Evolutionary conservation across 2,329 filamentous ascomycete genomes (phyloP).

Genomic region (Diaporthe sp.): DNA sequence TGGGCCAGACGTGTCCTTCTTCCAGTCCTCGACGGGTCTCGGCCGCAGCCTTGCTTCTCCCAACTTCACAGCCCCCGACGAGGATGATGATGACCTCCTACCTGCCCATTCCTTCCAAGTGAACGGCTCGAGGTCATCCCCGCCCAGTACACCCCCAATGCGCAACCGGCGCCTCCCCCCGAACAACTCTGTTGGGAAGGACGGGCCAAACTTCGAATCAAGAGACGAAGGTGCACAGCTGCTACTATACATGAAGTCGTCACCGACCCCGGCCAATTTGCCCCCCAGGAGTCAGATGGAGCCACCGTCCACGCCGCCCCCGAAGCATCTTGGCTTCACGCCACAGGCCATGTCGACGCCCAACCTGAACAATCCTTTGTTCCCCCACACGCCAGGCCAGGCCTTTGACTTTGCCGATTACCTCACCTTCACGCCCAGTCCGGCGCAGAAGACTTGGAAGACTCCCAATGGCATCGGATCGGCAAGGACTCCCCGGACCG

Average conservation of each 20-base stretch:
- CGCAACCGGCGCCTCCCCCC: constrained; percentile 64
- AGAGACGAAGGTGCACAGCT: constrained; percentile 87
- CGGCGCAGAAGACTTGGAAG: constrained; percentile 90
- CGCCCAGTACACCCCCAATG: constrained; percentile 85
- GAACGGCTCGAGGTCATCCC: constrained; percentile 74
- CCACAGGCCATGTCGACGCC: constrained; percentile 94
- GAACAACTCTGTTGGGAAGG: constrained; percentile 59
- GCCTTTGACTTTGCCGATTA: constrained; percentile 96
- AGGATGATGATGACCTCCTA: constrained; percentile 88
- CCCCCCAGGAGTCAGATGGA: constrained; percentile 70
- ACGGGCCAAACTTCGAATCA: constrained; percentile 55
- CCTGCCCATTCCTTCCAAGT: constrained; percentile 81
- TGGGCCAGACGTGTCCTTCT: constrained; percentile 83
- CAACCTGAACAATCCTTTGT: constrained; percentile 73
- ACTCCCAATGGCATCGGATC: constrained; percentile 74
- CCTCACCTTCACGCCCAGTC: constrained; percentile 96
- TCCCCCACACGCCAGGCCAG: constrained; percentile 84
- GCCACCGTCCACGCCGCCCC: constrained; percentile 82
- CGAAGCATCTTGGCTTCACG: constrained; percentile 77
- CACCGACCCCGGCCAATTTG: constrained; percentile 84
- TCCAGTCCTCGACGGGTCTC: constrained; percentile 78
- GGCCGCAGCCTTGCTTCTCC: constrained; percentile 73
- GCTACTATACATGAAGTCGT: constrained; percentile 88
- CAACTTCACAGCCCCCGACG: constrained; percentile 74
- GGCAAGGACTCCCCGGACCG: constrained; percentile 71